Percentiles rank a stretch among this genome's conserved stretches.
Evolutionary conservation across 139 green algal genomes (phyloP).

Genomic region (Chlamydomonas applanata): DNA sequence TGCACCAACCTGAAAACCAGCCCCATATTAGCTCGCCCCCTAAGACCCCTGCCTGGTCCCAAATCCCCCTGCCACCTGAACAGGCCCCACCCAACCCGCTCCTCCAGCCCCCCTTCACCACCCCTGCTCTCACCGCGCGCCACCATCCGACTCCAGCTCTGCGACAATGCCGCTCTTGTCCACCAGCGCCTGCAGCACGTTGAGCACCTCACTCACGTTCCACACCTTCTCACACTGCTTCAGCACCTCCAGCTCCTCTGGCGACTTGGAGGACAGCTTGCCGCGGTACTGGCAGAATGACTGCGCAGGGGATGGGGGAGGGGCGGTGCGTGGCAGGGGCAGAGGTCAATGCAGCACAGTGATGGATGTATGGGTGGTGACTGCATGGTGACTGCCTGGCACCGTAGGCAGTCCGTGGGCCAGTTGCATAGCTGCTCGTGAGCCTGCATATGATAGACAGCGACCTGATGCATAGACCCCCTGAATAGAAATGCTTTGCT

Average conservation of each 20-base stretch:
- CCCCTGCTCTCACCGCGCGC: slow-evolving; percentile 30
- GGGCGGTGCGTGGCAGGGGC: too few relatives aligned
- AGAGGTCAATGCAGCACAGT: not conserved
- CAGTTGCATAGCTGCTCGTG: too few relatives aligned
- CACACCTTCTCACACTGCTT: slow-evolving; percentile 74
- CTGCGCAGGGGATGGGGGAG: slow-evolving; percentile 67
- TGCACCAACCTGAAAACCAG: too few relatives aligned
- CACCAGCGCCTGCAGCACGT: slow-evolving; percentile 85
- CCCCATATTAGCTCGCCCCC: too few relatives aligned
- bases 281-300: slow-evolving; percentile 83
- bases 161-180: slow-evolving; percentile 78
- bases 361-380: not conserved
- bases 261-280: slow-evolving; percentile 68
- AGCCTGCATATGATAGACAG: too few relatives aligned
- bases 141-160: slow-evolving; percentile 66
- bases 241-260: slow-evolving; percentile 79
- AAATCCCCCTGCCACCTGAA: too few relatives aligned
- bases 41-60: too few relatives aligned
- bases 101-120: not conserved
- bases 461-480: too few relatives aligned
- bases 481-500: too few relatives aligned
- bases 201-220: slow-evolving; percentile 78
- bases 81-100: too few relatives aligned
- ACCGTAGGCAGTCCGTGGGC: too few relatives aligned
- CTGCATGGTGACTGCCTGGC: too few relatives aligned